Evolutionary conservation across 2,329 filamentous ascomycete species (phyloP).

Genomic region (Fusarium verticillioides): DNA sequence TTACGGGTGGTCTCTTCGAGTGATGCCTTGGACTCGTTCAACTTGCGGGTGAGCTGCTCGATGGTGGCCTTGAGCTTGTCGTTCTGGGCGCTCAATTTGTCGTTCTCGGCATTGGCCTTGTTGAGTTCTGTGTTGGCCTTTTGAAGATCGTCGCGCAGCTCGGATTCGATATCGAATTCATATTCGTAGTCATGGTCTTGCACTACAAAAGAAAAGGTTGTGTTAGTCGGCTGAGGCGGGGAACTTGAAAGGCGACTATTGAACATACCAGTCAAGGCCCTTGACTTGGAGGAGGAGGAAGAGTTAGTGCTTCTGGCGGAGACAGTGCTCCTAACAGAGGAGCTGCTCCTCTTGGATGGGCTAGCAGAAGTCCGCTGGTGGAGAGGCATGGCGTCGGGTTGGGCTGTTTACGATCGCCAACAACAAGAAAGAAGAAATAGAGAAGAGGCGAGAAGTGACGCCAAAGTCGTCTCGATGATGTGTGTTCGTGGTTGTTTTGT

Average conservation of each 20-base stretch:
- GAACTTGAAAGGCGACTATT: conserved; percentile 20
- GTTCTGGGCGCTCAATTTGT: conserved; percentile 44
- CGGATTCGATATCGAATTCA: conserved; percentile 39
- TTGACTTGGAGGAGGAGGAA: conserved; percentile 28
- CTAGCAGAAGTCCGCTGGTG: conserved; percentile 45
- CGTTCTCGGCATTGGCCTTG: conserved; percentile 44
- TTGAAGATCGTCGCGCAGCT: conserved; percentile 44
- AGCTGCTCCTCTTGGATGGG: conserved; percentile 43
- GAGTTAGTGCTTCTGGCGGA: conserved; percentile 27
- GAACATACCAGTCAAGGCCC: conserved; percentile 41
- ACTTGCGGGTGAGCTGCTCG: conserved; percentile 46
- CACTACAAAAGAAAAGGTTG: conserved; percentile 18
- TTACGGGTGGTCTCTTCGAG: conserved; percentile 33
- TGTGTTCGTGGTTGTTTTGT: conserved; percentile 36
- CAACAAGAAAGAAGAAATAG: conserved; percentile 31
- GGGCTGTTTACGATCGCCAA: conserved; percentile 36
- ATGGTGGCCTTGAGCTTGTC: conserved; percentile 45
- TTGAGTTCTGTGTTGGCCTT: conserved; percentile 45
- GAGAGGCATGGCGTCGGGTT: conserved; percentile 44
- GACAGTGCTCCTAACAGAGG: conserved; percentile 38
- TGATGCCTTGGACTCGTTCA: conserved; percentile 43
- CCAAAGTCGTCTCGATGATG: conserved; percentile 32
- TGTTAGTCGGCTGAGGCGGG: conserved; percentile 28
- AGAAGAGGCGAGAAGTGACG: conserved; percentile 14
- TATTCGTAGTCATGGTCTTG: conserved; percentile 42